Base-by-base conservation (phyloP, 495 filamentous ascomycete genomes). In the Niebla homalea region DNA sequence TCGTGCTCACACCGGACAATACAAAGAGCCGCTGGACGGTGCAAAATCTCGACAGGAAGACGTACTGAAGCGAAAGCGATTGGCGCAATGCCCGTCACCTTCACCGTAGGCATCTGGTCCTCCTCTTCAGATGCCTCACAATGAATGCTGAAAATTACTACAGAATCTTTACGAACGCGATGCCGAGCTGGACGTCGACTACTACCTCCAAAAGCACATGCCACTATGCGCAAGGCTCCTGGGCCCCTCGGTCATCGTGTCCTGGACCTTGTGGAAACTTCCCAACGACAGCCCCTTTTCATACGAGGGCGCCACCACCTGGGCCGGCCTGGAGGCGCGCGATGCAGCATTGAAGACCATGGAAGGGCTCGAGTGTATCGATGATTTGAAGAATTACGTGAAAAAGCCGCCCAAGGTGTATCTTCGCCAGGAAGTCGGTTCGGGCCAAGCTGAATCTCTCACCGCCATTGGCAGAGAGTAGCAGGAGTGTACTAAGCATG, bases 301-400 rank as follows among this genome's bases (percentile, higher is more conserved):
- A 15, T 46, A 46, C 43, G 43, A 46, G 43, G 43, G 43, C 19
- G 43, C 43, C 43, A 46, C 43, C 8, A 46, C 43, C 43, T 46
- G 43, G 43, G 21, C 43, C 23, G 35, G 43, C 6, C 2, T 46
- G 21, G 43, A 46, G 43, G 43, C 43, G 43, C 43, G 43, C 43
- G 43, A 46, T 29, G 21, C 19, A 46, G 43, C 43, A 6, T 46
- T 46, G 43, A 46, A 46, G 19, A 23, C 43, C 18, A 21, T 26
- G 43, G 43, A 46, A 46, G 43, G 43, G 19, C 43, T 46, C 43
- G 43, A 46, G 7, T 46, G 43, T 46, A 46, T 46, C 43, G 43
- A 23, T 12, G 43, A 46, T 11, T 25, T 46, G 15, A 46, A 23
- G 6, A 22, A 26, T 23, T 46, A 46, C 21, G 43, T 46, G 1